Evolutionary conservation across 2,329 filamentous ascomycete species (phyloP), one percentile per base, ranked within the genome.

Genomic region (Colletotrichum aenigma): DNA sequence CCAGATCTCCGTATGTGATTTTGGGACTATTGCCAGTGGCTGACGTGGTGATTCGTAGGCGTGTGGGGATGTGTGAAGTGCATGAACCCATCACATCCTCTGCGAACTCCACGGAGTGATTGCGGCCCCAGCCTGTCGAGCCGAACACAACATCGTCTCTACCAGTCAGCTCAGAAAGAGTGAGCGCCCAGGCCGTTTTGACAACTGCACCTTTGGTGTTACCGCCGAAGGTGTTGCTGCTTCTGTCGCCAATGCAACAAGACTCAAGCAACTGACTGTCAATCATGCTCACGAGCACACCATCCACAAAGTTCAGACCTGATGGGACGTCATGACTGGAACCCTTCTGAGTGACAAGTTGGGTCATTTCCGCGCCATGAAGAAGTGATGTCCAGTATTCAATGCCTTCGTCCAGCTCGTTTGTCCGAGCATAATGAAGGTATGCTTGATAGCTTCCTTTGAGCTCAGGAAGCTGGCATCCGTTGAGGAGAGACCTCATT

Each of bases 361-460:
- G 85, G 1, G 89, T 89, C 81, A 90, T 86, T 16, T 81, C 79
- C 6, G 87, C 84, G 1, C 86, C 86, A 3, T 86, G 84, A 2
- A 90, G 83, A 21, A 88, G 82, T 1, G 79, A 76, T 13, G 80
- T 82, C 89, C 88, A 91, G 78, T 89, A 89, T 9, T 86, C 83
- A 8, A 84, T 78, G 6, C 70, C 70, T 16, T 85, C 85, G 4
- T 83, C 82, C 2, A 81, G 77, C 34, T 85, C 83, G 1, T 85
- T 80, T 13, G 84, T 84, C 5, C 87, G 84, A 4, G 87, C 81
- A 24, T 88, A 88, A 24, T 90, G 87, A 66, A 88, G 87, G 78
- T 88, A 90, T 2, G 48, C 26, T n/a, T 62, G 32, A 84, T 85
- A 1, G 87, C 85, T 10, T 84, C 62, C 70, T 3, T 43, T 56